Evolutionary conservation across 1,139 yeast species (phyloP), one percentile per base, ranked within the genome.

Genomic region (Geotrichum europaeum): DNA sequence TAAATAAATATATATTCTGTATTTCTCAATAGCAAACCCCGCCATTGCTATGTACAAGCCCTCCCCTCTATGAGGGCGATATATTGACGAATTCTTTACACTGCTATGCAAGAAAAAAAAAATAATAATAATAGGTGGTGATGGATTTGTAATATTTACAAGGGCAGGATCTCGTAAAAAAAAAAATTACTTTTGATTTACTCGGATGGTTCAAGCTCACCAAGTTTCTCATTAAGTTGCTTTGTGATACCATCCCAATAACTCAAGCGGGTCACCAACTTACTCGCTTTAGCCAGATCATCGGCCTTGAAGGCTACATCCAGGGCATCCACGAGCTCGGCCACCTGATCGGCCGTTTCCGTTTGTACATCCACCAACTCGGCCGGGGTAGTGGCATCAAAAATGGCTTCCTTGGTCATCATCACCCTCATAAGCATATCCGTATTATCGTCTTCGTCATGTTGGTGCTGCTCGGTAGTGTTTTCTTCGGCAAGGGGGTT

Each of bases 241-340:
- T 81, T 81, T 57, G 83, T 84, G 51, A 92, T 84, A 70, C 89
- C 91, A 56, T 80, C 81, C 96, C 97, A 92, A 71, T 91, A 94
- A 70, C 89, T 89, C 64, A 94, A 75, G 65, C 82, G 81, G 34
- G 90, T 83, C 0, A 96, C 87, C 63, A 85, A 84, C 63, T 81
- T 74, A 62, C 87, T 83, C 30, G 95, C 86, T 1, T 72, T 70
- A 25, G 83, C 81, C 79, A 85, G 81, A 58, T 83, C 77, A 22
- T 73, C 72, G 0, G 62, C 49, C 1, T 67, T 66, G 64, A 80
- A 80, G 4, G 80, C 76, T 4, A 68, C 64, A 2, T 74, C 75
- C 57, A 82, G 70, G 2, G 62, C 63, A 1, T 72, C 63, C 25
- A 81, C 83, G 2, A 79, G 69, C 1, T 70, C 67, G 1, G 71